Evolutionary conservation across 306 rosid species (phyloP), one percentile per base, ranked within the genome.

Genomic region (Ochetophila trinervis): DNA sequence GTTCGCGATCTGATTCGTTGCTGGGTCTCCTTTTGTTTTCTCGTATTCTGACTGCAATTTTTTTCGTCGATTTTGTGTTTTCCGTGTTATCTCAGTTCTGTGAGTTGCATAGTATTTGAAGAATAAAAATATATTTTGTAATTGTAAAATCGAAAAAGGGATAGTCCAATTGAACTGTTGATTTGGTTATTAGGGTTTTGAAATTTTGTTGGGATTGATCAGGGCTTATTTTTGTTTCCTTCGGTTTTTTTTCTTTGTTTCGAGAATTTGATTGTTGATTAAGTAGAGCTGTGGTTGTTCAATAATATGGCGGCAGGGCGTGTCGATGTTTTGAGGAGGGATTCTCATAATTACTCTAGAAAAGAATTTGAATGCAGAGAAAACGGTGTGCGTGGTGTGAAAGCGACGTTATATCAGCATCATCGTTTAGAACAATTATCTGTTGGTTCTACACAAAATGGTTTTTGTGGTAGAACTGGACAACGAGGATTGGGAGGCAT

Each of bases 261-360:
- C 49, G 60, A 74, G 80, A 50, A 42, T 36, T 60, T 82, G 72
- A 63, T 77, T 78, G 42, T 75, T 81, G 66, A 88, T 80, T 76
- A 65, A 56, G 85, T 75, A 77, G 84, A 71, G 56, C 75, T 84
- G 79, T 84, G 82, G 74, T 84, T 83, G 82, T 78, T 54, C 27
- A 78, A 84, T 84, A 84, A 68, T 66, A 89, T 87, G 96, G 91
- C 89, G 82, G 82, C 96, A 87, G 88, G 94, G 70, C 62, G 73
- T 62, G 79, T 75, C 21, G 74, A 79, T 77, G 82, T 81, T 79
- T 70, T 84, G 62, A 72, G 82, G 67, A 84, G 80, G 60, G 86
- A 78, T 10, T 79, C 73, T 54, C 76, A 49, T 81, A 63, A 57
- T 13, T 47, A 56, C 68, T 79, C 76, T 45, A 42, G 40, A 44